phyloP scores from a whole-genome alignment of 2,329 filamentous ascomycete species.

The Xylaria arbuscula region DNA sequence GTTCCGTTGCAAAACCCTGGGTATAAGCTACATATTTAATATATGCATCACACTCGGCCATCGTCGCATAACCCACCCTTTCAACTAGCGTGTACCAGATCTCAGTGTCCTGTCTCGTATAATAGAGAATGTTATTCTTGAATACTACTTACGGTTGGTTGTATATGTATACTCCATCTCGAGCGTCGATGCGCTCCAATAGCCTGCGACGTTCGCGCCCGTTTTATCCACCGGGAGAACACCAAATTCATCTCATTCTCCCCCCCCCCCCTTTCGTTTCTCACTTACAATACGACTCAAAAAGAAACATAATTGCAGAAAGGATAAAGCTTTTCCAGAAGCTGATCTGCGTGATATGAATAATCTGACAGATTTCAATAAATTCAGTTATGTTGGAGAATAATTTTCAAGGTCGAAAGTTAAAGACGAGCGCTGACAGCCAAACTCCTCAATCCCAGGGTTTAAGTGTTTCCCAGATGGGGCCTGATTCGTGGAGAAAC shows the following conservation, averaged over 20 bases:
- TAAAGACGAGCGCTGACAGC: too few species aligned
- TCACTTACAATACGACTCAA: background rate
- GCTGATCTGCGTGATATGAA: background rate
- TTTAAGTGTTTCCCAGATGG: background rate
- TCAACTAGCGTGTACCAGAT: background rate
- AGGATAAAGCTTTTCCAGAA: background rate
- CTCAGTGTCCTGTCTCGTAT: slow-evolving; percentile 1
- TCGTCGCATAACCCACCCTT: slow-evolving; percentile 9
- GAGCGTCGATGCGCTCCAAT: slow-evolving; percentile 34
- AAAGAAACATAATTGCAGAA: background rate
- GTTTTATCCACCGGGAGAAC: slow-evolving; percentile 27
- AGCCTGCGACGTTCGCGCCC: slow-evolving; percentile 8
- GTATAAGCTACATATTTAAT: slow-evolving; percentile 26
- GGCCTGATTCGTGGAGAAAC: slow-evolving; percentile 40
- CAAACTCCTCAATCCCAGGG: background rate
- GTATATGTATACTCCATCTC: slow-evolving; percentile 16
- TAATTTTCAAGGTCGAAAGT: background rate
- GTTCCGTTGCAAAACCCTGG: background rate
- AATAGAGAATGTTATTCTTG: slow-evolving; percentile 3
- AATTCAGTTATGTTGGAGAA: background rate
- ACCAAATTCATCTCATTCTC: background rate
- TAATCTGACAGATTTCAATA: background rate
- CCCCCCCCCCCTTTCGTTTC: background rate
- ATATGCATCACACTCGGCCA: slow-evolving; percentile 6
- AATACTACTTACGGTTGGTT: slow-evolving; percentile 20